phyloP scores from a whole-genome alignment of 2,329 filamentous ascomycete genomes.

The Cladosporium cucumerinum region DNA sequence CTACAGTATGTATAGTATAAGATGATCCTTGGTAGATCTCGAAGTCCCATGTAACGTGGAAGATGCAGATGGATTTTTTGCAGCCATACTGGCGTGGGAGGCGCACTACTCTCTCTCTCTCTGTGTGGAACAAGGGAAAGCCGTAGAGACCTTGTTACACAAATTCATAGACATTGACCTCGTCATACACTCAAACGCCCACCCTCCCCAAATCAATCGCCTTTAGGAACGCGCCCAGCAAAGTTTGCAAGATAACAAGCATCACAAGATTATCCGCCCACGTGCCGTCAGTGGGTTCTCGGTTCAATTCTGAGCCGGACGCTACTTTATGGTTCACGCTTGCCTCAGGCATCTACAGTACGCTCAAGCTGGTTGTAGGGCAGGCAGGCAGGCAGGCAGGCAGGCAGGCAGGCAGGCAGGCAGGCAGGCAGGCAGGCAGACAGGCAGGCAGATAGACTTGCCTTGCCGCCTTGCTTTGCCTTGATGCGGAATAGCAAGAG shows the following conservation, averaged over 20 bases:
- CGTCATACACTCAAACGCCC: neutral
- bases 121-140: neutral
- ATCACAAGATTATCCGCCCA: neutral
- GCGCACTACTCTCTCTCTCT: neutral
- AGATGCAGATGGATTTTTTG: too few species aligned
- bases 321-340: neutral
- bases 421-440: too few species aligned
- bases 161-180: neutral
- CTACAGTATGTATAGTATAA: neutral
- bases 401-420: too few species aligned
- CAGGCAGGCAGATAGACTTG: too few species aligned
- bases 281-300: neutral
- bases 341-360: neutral
- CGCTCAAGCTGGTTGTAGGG: neutral
- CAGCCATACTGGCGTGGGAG: too few species aligned
- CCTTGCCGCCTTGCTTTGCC: too few species aligned
- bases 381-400: too few species aligned
- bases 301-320: neutral
- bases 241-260: neutral
- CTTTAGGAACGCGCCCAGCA: neutral
- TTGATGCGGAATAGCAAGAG: neutral
- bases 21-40: neutral
- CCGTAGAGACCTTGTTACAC: neutral
- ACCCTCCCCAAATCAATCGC: too few species aligned
- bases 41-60: too few species aligned